A percentile compares a stretch with the other conserved stretches of the same genome.
Evolutionary conservation across 139 green algal genomes (phyloP).

Genomic region (Pleodorina starrii): DNA sequence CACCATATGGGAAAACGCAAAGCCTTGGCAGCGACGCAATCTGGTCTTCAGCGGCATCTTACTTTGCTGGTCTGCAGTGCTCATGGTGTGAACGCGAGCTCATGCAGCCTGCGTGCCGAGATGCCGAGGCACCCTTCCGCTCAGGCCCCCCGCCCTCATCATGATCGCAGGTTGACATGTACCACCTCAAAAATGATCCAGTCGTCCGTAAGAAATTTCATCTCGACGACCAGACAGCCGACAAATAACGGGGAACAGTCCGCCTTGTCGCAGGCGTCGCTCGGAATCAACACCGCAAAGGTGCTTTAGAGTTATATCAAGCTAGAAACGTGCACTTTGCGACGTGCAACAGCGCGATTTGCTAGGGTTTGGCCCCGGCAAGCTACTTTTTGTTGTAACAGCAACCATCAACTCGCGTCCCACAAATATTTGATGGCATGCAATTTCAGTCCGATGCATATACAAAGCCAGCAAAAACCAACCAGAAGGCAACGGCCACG

Average conservation of each 20-base stretch:
- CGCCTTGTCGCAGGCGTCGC: background rate
- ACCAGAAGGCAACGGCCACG: background rate
- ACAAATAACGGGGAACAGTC: slow-evolving; percentile 1
- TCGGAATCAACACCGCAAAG: background rate
- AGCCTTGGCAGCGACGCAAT: slow-evolving; percentile 27
- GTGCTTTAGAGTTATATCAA: background rate
- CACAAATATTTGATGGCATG: background rate
- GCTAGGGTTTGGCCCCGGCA: background rate
- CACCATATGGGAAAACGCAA: slow-evolving; percentile 10
- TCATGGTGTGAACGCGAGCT: background rate
- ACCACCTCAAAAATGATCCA: slow-evolving; percentile 7
- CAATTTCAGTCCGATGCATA: background rate
- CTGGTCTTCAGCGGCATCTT: background rate
- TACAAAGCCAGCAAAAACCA: slow-evolving; percentile 1
- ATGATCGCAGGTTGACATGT: slow-evolving; percentile 29
- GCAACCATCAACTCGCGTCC: background rate
- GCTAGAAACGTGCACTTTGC: background rate
- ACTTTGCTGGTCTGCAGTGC: background rate
- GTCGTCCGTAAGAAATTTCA: slow-evolving; percentile 21
- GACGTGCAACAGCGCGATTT: background rate
- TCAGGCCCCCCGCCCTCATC: background rate
- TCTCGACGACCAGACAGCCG: slow-evolving; percentile 1
- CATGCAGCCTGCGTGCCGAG: background rate
- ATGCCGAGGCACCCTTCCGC: background rate
- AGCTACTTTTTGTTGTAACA: background rate